Evolutionary conservation across 1,284 basidiomycete species (phyloP).

Genomic region (Pascua sp.): DNA sequence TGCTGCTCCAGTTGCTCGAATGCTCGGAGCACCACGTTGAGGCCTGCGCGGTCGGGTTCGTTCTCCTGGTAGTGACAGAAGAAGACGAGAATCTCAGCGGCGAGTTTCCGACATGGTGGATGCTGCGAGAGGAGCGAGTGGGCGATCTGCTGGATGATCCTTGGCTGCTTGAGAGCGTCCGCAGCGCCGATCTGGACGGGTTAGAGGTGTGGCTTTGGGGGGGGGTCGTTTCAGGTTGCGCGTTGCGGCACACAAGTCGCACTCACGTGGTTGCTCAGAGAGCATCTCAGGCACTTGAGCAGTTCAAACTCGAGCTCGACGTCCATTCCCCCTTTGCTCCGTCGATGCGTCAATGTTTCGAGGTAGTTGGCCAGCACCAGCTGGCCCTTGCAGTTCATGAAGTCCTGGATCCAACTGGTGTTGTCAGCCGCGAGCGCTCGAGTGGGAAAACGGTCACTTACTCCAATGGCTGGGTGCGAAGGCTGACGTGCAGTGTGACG

Average conservation of each 20-base stretch:
- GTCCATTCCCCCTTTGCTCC: constrained; percentile 66
- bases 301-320: constrained; percentile 78
- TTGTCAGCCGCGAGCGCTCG: neutral
- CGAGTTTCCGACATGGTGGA: constrained; percentile 72
- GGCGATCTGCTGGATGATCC: constrained; percentile 75
- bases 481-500: constrained; percentile 31
- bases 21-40: constrained; percentile 52
- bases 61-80: constrained; percentile 51
- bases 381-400: constrained; percentile 73
- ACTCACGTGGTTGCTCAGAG: constrained; percentile 72
- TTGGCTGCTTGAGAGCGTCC: constrained; percentile 73
- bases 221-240: no score
- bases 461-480: constrained; percentile 77
- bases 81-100: constrained; percentile 67
- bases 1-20: constrained; percentile 49
- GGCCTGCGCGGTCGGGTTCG: constrained; percentile 46
- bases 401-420: constrained; percentile 74
- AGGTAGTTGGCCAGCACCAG: constrained; percentile 80
- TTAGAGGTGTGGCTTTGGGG: no score
- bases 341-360: constrained; percentile 51
- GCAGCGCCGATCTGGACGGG: constrained; percentile 61
- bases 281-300: constrained; percentile 79
- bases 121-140: constrained; percentile 80
- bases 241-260: no score
- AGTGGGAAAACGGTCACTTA: constrained; percentile 48